phyloP scores from a whole-genome alignment of 768 basidiomycete species.

The Mycena olivaceomarginata region DNA sequence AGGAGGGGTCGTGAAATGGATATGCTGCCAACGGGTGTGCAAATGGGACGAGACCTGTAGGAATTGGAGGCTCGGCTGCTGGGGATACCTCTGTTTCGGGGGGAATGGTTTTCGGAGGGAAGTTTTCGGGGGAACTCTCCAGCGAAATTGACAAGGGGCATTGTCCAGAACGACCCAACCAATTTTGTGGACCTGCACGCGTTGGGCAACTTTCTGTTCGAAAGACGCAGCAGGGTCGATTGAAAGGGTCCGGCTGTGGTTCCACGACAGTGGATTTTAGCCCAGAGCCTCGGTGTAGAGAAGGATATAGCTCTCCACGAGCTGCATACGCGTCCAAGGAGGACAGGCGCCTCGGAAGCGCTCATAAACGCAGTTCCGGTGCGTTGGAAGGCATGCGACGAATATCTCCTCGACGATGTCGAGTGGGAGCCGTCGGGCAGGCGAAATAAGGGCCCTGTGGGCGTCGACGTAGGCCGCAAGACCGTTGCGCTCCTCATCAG shows the following conservation, averaged over 20 bases:
- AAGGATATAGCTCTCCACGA: constrained; percentile 31
- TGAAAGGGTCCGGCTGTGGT: background rate
- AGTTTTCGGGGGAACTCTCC: background rate
- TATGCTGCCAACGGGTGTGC: background rate
- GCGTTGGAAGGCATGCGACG: constrained; percentile 31
- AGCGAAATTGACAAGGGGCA: constrained; percentile 28
- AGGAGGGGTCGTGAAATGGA: background rate
- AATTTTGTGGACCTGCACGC: constrained; percentile 18
- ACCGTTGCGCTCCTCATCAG: background rate
- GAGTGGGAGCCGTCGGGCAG: background rate
- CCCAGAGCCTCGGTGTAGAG: constrained; percentile 37
- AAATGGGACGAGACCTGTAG: background rate
- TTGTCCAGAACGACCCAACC: constrained; percentile 29
- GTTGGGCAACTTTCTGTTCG: background rate
- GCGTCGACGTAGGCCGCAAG: background rate
- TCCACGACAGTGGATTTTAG: constrained; percentile 26
- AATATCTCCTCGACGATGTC: constrained; percentile 35
- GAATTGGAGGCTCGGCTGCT: background rate
- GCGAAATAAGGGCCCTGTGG: constrained; percentile 21
- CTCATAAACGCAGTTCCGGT: constrained; percentile 35
- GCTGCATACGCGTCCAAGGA: constrained; percentile 39
- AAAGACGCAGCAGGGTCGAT: background rate
- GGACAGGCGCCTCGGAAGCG: constrained; percentile 29
- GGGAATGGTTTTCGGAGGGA: background rate
- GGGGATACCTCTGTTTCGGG: background rate